These are phyloP conservation scores for Datura wrightii DNA, from an alignment of 257 asterid species.

Conservation along the genomic window DNA sequence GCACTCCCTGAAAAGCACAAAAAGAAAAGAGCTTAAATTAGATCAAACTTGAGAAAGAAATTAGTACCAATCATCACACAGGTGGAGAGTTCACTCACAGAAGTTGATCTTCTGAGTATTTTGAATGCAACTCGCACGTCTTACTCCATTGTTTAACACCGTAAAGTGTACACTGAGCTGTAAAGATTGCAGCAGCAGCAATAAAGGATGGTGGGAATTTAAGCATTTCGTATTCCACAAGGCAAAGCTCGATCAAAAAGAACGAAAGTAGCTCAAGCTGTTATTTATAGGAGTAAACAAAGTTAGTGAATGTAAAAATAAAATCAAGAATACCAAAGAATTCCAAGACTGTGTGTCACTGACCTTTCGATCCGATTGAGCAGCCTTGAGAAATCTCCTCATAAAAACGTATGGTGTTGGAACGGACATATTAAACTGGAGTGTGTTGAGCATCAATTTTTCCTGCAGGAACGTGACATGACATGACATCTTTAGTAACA, in stretches of 20 bases:
- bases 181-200: slow-evolving; percentile 75
- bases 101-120: slow-evolving; percentile 72
- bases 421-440: slow-evolving; percentile 83
- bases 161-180: slow-evolving; percentile 75
- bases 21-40: too few relatives aligned
- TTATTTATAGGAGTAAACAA: not conserved
- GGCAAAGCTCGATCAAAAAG: slow-evolving; percentile 83
- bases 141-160: slow-evolving; percentile 74
- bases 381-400: slow-evolving; percentile 86
- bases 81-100: slow-evolving; percentile 49
- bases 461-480: slow-evolving; percentile 51
- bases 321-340: not conserved
- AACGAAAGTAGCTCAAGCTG: slow-evolving; percentile 78
- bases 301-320: not conserved
- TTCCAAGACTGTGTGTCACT: not conserved
- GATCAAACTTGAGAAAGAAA: not conserved
- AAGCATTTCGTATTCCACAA: slow-evolving; percentile 88
- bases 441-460: slow-evolving; percentile 69
- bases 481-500: not conserved
- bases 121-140: slow-evolving; percentile 77
- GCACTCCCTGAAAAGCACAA: slow-evolving; percentile 59
- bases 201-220: slow-evolving; percentile 72
- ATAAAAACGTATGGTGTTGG: slow-evolving; percentile 88
- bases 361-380: slow-evolving; percentile 83
- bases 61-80: not conserved